Conservation (phyloP, 352 stramenopile species). For the Phytophthora constricta region DNA sequence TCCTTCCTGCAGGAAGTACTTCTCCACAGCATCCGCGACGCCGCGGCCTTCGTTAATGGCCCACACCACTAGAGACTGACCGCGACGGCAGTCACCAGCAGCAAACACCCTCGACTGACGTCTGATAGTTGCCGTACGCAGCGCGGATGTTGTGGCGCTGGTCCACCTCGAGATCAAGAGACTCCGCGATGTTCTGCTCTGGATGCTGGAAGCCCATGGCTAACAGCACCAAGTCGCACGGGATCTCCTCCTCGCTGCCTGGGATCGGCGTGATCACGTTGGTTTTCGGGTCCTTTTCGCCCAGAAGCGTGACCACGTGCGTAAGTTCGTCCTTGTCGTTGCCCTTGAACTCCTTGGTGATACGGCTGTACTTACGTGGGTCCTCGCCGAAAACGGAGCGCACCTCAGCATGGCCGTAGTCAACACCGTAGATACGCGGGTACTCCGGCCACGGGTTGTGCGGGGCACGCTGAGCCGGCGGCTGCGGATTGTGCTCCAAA, state of each 20-base stretch:
- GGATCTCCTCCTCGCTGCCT: slow-evolving; percentile 94
- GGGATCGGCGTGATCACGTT: slow-evolving; percentile 70
- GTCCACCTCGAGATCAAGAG: slow-evolving; percentile 93
- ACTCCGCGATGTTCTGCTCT: slow-evolving; percentile 91
- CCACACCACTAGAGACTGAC: slow-evolving; percentile 98
- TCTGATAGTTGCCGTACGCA: slow-evolving; percentile 94
- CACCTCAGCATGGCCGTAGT: slow-evolving; percentile 98
- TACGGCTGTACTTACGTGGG: slow-evolving; percentile 78
- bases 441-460: slow-evolving; percentile 98
- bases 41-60: slow-evolving; percentile 98
- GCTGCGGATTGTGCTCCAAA: slow-evolving; percentile 96
- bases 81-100: slow-evolving; percentile 96
- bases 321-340: slow-evolving; percentile 80
- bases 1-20: slow-evolving; percentile 83
- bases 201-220: slow-evolving; percentile 98
- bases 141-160: slow-evolving; percentile 95
- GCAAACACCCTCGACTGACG: slow-evolving; percentile 97
- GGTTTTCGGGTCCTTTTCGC: slow-evolving; percentile 71
- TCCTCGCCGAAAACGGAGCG: slow-evolving; percentile 92
- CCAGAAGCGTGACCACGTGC: slow-evolving; percentile 70
- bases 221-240: slow-evolving; percentile 94
- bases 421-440: slow-evolving; percentile 97
- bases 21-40: slow-evolving; percentile 88
- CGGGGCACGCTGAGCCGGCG: slow-evolving; percentile 89
- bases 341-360: slow-evolving; percentile 83